Percentiles rank a stretch among this genome's conserved stretches.
phyloP scores from a whole-genome alignment of 768 basidiomycete species.

The Suillus hirtellus region DNA sequence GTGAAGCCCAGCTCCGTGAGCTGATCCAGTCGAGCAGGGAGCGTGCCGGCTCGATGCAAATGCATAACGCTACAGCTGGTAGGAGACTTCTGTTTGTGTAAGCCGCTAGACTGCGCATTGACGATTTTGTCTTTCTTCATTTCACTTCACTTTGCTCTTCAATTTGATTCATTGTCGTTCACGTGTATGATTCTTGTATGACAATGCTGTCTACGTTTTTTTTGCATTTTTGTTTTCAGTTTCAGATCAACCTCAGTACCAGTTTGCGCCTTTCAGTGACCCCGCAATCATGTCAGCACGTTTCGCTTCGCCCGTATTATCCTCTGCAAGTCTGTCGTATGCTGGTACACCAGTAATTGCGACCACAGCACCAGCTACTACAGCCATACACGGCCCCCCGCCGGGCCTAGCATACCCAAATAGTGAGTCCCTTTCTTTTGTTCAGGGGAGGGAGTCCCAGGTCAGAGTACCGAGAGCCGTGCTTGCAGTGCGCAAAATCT shows the following conservation, averaged over 20 bases:
- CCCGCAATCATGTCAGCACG: conserved; percentile 82
- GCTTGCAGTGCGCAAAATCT: conserved; percentile 87
- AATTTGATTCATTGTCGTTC: conserved; percentile 20
- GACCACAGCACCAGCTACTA: conserved; percentile 4
- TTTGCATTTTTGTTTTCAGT: conserved; percentile 23
- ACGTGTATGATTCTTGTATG: conserved; percentile 16
- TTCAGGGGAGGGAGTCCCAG: conserved; percentile 75
- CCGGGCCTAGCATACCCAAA: conserved; percentile 57
- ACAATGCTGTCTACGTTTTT: conserved; percentile 12
- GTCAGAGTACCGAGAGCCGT: conserved; percentile 87
- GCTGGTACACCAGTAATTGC: conserved; percentile 14
- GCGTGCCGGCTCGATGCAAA: conserved; percentile 40
- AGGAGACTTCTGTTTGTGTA: conserved; percentile 47
- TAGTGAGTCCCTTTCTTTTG: conserved; percentile 67
- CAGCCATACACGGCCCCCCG: conserved; percentile 50
- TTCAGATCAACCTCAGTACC: conserved; percentile 39
- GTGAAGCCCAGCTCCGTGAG: conserved; percentile 76
- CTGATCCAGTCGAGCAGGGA: conserved; percentile 74
- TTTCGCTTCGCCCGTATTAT: conserved; percentile 45
- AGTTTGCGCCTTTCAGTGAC: conserved; percentile 55
- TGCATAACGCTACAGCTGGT: conserved; percentile 42
- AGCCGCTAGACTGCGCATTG: conserved; percentile 20
- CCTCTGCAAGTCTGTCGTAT: conserved; percentile 19
- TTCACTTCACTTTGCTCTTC: conserved; percentile 26
- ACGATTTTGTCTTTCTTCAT: conserved; percentile 28